Conservation (phyloP, 306 rosid genomes). For the Hippophae gyantsensis region DNA sequence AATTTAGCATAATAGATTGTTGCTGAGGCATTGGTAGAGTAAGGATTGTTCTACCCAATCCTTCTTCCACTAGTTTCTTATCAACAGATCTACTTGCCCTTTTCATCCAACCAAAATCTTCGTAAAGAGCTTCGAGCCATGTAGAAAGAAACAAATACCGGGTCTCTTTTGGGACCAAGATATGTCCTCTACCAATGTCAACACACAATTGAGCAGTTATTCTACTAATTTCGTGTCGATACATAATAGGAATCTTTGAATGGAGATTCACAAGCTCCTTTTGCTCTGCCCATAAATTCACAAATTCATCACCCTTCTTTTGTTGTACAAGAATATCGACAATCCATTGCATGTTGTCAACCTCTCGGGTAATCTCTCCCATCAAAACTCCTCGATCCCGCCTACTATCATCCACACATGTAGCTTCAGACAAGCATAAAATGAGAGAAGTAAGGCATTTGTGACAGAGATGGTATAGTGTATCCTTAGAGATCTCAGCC, state of each 20-base stretch:
- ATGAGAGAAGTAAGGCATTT: conserved; percentile 58
- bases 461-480: conserved; percentile 64
- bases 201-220: conserved; percentile 76
- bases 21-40: conserved; percentile 81
- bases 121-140: conserved; percentile 85
- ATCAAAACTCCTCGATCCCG: conserved; percentile 52
- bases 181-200: conserved; percentile 67
- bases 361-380: conserved; percentile 74
- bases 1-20: conserved; percentile 53
- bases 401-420: conserved; percentile 19
- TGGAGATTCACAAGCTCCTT: conserved; percentile 71
- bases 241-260: conserved; percentile 54
- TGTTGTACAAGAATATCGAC: conserved; percentile 57
- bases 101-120: conserved; percentile 87
- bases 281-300: conserved; percentile 87
- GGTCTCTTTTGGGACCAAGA: conserved; percentile 66
- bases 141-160: conserved; percentile 61
- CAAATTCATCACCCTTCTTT: conserved; percentile 71
- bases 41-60: conserved; percentile 71
- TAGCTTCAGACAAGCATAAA: conserved; percentile 60
- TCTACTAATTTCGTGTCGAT: conserved; percentile 72
- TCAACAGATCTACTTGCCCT: conserved; percentile 57
- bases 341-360: conserved; percentile 84
- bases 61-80: conserved; percentile 74
- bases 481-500: conserved; percentile 66